A percentile compares a stretch with the other conserved stretches of the same genome.
These are phyloP conservation scores for Botrytis fabae DNA, from an alignment of 2,329 filamentous ascomycete species.

Conservation along the genomic window DNA sequence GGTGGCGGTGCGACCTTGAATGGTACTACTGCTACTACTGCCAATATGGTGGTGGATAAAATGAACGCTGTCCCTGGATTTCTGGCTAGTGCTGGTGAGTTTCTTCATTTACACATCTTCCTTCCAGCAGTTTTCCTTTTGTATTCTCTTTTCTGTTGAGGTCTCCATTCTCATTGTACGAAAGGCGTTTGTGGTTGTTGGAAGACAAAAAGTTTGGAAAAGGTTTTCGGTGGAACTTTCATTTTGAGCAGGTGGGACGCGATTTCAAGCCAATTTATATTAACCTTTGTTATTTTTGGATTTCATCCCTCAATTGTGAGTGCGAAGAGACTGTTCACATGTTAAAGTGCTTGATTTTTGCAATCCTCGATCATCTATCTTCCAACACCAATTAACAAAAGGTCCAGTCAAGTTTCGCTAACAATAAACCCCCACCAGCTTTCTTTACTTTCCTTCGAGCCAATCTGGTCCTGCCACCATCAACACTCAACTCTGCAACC, in stretches of 20 bases:
- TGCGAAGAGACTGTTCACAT: conserved; percentile 6
- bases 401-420: conserved; percentile 13
- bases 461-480: conserved; percentile 68
- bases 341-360: background rate
- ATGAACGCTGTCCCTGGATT: conserved; percentile 58
- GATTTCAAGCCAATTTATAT: background rate
- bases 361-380: background rate
- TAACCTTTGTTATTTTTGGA: background rate
- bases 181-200: background rate
- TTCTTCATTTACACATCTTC: background rate
- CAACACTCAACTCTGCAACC: conserved; percentile 52
- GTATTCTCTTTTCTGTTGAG: background rate
- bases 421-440: conserved; percentile 50
- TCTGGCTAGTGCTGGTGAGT: conserved; percentile 61
- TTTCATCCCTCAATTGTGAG: background rate
- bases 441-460: conserved; percentile 82
- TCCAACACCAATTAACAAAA: background rate
- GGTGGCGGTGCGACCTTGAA: conserved; percentile 40
- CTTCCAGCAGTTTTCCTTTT: background rate
- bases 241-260: background rate
- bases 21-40: conserved; percentile 11
- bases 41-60: conserved; percentile 48
- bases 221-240: background rate
- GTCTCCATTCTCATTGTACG: background rate
- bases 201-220: background rate